Conservation (phyloP, 2,329 filamentous ascomycete species). For the Cladophialophora immunda region DNA sequence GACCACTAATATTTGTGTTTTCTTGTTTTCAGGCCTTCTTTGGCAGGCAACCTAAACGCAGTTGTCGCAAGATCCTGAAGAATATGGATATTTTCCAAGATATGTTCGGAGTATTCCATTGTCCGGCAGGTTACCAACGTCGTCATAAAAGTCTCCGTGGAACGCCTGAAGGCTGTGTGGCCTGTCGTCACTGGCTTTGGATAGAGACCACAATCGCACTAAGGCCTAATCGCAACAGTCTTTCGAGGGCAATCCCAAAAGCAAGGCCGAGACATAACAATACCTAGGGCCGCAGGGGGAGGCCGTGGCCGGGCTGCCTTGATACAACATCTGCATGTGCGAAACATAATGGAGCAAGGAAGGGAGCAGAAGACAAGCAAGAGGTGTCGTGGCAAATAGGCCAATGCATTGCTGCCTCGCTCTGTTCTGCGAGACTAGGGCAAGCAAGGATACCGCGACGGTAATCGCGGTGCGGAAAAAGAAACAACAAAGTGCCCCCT, state of each 20-base stretch:
- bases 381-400: background rate
- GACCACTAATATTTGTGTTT: background rate
- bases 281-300: background rate
- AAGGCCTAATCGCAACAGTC: background rate
- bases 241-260: background rate
- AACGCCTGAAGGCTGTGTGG: constrained; percentile 2
- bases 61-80: constrained; percentile 3
- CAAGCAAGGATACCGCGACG: background rate
- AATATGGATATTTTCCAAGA: constrained; percentile 12
- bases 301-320: background rate
- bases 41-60: background rate
- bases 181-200: background rate
- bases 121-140: background rate
- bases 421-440: background rate
- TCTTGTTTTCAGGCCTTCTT: constrained; percentile 12
- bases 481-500: background rate
- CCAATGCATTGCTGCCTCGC: constrained; percentile 7
- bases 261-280: background rate
- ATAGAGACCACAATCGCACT: background rate
- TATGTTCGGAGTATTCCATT: background rate
- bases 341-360: constrained; percentile 1
- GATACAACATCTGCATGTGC: background rate
- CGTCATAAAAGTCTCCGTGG: constrained; percentile 4
- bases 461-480: background rate
- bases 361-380: background rate